These are phyloP conservation scores for Benincasa hispida DNA, from an alignment of 306 rosid species.

Conservation along the genomic window DNA sequence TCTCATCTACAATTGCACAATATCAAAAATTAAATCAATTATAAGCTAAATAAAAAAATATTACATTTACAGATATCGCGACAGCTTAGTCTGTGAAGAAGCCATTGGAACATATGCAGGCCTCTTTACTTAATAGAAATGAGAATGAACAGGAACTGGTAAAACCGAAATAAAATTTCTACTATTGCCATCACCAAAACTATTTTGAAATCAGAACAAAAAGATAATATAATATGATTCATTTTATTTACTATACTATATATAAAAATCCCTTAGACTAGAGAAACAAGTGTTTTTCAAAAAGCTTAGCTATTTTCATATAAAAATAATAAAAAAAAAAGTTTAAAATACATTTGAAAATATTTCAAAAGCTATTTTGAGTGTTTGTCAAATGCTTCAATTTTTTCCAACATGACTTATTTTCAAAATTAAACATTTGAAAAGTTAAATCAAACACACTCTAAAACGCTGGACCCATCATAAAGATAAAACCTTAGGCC, in stretches of 20 bases:
- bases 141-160: not conserved
- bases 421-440: no score
- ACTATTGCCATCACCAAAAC: not conserved
- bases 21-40: not conserved
- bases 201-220: not conserved
- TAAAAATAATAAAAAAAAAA: no score
- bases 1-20: conserved; percentile 55
- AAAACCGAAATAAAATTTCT: not conserved
- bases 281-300: no score
- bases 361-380: no score
- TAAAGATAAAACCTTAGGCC: not conserved
- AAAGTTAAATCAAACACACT: no score
- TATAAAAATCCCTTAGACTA: no score
- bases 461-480: no score
- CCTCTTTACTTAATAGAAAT: not conserved
- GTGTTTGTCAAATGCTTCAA: no score
- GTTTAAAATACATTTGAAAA: no score
- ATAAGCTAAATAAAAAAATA: not conserved
- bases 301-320: no score
- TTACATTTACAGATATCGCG: not conserved
- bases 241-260: not conserved
- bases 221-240: not conserved
- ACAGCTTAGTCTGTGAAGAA: not conserved
- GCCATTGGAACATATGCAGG: not conserved
- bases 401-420: no score